Base-by-base conservation (phyloP, 352 stramenopile species). In the Phytophthora agathidicida region DNA sequence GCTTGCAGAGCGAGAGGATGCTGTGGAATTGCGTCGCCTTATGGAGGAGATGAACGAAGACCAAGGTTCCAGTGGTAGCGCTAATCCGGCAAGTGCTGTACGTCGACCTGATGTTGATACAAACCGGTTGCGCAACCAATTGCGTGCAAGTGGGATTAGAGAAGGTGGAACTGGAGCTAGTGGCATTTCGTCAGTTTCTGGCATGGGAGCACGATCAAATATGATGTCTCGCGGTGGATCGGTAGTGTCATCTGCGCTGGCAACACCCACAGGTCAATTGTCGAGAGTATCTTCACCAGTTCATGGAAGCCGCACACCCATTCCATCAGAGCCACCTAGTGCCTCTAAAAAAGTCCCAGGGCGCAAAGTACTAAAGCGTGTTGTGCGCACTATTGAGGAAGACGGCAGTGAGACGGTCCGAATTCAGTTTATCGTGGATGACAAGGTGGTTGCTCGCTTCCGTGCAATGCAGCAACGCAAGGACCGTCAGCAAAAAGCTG, bases 31-130 rank as follows among this genome's bases (percentile, higher is more conserved):
- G 31, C 77, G 83, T 28, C 77, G 80, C 3, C 70, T 94, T 17
- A 92, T 90, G 80, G 72, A 86, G 28, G 83, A 93, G 26, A 93
- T 94, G 86, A 86, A 91, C 24, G 80, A 92, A 57, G 80, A 83
- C 37, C 71, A 71, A n/a, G 66, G 65, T n/a, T 22, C 68, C 10
- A 73, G 47, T 31, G 41, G 51, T 7, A 62, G 24, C 10, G 53
- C 42, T 5, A 76, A 73, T 28, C 42, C 48, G 1, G 60, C 72
- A 19, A 82, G 62, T 28, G 73, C 65, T 37, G 73, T 70, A 16
- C 73, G 77, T 14, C 84, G 84, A 19, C 74, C 80, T 17, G 84
- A 94, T 45, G 65, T 91, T 7, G 82, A 94, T 32, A 65, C 78
- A 0, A 89, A 73, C 20, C 45, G 78, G 27, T 39, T 94, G 13